phyloP scores from a whole-genome alignment of 192 early-diverging fungal genomes.

The Backusella sp. region DNA sequence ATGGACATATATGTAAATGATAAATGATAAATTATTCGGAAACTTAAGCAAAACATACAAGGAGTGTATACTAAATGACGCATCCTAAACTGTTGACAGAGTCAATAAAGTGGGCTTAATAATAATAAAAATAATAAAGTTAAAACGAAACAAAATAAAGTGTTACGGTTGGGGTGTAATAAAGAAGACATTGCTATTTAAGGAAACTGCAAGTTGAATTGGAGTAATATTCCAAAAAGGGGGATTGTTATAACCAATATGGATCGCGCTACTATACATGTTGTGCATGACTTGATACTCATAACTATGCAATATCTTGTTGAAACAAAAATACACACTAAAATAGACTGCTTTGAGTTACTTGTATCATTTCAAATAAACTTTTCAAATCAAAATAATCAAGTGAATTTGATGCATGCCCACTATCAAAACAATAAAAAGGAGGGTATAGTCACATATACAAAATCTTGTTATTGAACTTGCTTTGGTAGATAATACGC shows the following conservation, averaged over 20 bases:
- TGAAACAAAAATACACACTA: not conserved
- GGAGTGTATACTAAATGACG: not conserved
- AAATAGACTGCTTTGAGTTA: not conserved
- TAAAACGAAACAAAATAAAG: not conserved
- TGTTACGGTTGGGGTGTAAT: not conserved
- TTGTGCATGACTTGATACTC: not conserved
- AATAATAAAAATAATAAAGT: not conserved
- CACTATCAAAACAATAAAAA: conserved; percentile 1
- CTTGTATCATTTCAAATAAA: conserved; percentile 5
- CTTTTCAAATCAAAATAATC: conserved; percentile 2
- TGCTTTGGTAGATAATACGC: not conserved
- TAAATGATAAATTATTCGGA: not conserved
- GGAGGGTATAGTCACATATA: not conserved
- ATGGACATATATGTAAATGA: not conserved
- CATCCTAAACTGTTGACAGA: not conserved
- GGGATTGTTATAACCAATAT: not conserved
- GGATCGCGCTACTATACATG: not conserved
- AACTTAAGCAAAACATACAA: not conserved
- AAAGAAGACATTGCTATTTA: not conserved
- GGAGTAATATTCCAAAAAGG: conserved; percentile 1
- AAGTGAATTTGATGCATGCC: not conserved
- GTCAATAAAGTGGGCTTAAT: not conserved
- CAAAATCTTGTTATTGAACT: conserved; percentile 6
- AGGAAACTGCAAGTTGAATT: conserved; percentile 2
- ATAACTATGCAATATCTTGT: not conserved